These are phyloP conservation scores for Aspergillus funiculosus DNA, from an alignment of 495 filamentous ascomycete genomes.

Conservation along the genomic window DNA sequence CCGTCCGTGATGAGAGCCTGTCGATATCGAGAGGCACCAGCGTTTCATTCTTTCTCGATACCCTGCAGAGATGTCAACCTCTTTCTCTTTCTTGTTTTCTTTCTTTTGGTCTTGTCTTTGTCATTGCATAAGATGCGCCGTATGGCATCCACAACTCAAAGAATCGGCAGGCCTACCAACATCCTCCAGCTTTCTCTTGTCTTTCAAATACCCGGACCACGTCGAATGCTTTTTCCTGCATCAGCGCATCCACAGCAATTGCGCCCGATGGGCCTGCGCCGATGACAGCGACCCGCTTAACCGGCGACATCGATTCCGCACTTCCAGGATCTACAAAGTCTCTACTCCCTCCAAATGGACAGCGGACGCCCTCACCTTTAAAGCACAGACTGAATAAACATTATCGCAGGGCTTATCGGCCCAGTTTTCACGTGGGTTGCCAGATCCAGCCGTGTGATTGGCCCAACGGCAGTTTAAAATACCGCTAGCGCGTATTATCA, in stretches of 20 bases:
- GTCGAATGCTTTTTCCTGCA: slow-evolving; percentile 51
- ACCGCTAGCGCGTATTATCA: slow-evolving; percentile 5
- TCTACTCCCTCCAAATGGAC: background rate
- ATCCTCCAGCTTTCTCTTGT: slow-evolving; percentile 51
- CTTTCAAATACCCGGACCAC: slow-evolving; percentile 55
- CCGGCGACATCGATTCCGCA: slow-evolving; percentile 12
- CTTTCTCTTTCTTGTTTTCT: too few relatives aligned
- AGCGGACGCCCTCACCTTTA: background rate
- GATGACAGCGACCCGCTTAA: slow-evolving; percentile 53
- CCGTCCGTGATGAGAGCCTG: slow-evolving; percentile 37
- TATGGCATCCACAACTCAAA: too few relatives aligned
- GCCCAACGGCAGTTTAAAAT: background rate
- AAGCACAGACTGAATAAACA: background rate
- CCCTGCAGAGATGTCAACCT: too few relatives aligned
- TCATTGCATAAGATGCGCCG: too few relatives aligned
- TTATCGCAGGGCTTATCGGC: background rate
- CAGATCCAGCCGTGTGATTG: background rate
- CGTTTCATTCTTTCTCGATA: slow-evolving; percentile 34
- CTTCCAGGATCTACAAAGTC: background rate
- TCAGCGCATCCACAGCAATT: slow-evolving; percentile 53
- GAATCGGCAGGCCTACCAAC: slow-evolving; percentile 40
- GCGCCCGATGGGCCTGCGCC: slow-evolving; percentile 55
- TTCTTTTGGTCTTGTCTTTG: background rate
- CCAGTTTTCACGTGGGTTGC: background rate
- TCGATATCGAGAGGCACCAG: slow-evolving; percentile 34